Evolutionary conservation across 2,329 filamentous ascomycete species (phyloP), one percentile per base, ranked within the genome.

Genomic region (Pseudogymnoascus sp.): DNA sequence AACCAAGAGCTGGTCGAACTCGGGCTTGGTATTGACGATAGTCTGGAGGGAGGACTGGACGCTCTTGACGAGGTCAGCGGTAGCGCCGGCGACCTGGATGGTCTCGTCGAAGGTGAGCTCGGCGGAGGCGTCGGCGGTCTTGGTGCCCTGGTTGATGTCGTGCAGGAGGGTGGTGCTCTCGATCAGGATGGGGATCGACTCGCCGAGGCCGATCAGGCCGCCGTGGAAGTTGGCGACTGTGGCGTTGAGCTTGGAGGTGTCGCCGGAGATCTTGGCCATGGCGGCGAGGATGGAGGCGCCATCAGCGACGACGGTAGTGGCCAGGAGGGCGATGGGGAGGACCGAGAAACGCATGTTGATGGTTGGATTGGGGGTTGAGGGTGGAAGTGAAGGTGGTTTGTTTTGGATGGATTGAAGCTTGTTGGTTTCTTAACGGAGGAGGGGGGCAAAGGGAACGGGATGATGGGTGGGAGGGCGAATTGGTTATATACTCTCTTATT

Each of bases 1-100:
- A 37, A 82, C 67, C 1, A 79, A 62, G 5, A 80, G 69, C 41
- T 71, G 71, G 67, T 80, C 76, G 64, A 82, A 83, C 66, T 79
- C 77, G 19, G 71, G 73, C 71, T 80, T 80, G 28, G 74, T 69
- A 10, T 64, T 68, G 6, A 65, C 37, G 8, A 68, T 61, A 7
- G 57, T 65, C 7, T 63, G 48, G 6, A 69, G 61, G 16, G 64
- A 66, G n/a, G 45, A 51, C 14, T 64, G 36, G 1, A 68, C 66
- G 13, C 36, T 43, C 6, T 5, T 48, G n/a, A 34, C 57, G 2
- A 68, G 60, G 1, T 37, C n/a, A 1, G 37, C 16, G 11, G 66
- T 68, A 4, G 65, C 79, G 72, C 74, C 72, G 25, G 82, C 75
- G 6, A 71, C 66, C 2, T 68, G 63, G 4, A 78, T 77, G 2